Evolutionary conservation across 2,329 filamentous ascomycete species (phyloP), one percentile per base, ranked within the genome.

Genomic region (Nakataea oryzae): DNA sequence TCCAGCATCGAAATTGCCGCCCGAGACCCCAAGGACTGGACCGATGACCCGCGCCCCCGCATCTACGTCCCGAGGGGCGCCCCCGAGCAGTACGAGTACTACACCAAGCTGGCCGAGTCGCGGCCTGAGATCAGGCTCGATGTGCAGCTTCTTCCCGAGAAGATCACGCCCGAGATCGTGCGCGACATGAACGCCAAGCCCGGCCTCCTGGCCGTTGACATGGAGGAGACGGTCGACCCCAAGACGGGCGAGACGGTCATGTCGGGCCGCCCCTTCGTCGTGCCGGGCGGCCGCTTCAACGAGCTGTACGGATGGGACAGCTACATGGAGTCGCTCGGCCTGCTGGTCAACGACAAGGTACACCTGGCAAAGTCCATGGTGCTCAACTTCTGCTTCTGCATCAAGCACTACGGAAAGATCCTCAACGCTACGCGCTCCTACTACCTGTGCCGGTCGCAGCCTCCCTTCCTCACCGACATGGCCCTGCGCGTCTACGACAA

Each of bases 241-340:
- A 77, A 78, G 28, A 89, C 89, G 3, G 87, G 87, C 54, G 81
- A 89, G 71, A 85, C 84, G 65, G 88, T 88, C 3, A 78, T 96
- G 54, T 81, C 82, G 47, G 95, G 95, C 3, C 81, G 96, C 63
- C 93, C 95, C 0, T 99, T 97, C 69, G 92, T 97, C n/a, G 95
- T 99, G 3, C 95, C 95, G 0, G 95, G 95, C 64, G 95, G 95
- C 28, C 86, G 95, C 32, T 99, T 99, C 86, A 99, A 99, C 75
- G 95, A 99, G 74, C 77, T 99, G 27, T 99, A 99, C 72, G 93
- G 93, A 58, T 99, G 95, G 95, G 95, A 99, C 75, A 97, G 92
- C 73, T 99, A 97, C 79, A 97, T 99, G 92, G 91, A 93, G 73
- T 95, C 93, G 6, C 80, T 97, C 3, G 95, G 95, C 24, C 81